A percentile compares a stretch with the other conserved stretches of the same genome.
phyloP scores from a whole-genome alignment of 2,329 filamentous ascomycete genomes.

The Nothophoma quercina region DNA sequence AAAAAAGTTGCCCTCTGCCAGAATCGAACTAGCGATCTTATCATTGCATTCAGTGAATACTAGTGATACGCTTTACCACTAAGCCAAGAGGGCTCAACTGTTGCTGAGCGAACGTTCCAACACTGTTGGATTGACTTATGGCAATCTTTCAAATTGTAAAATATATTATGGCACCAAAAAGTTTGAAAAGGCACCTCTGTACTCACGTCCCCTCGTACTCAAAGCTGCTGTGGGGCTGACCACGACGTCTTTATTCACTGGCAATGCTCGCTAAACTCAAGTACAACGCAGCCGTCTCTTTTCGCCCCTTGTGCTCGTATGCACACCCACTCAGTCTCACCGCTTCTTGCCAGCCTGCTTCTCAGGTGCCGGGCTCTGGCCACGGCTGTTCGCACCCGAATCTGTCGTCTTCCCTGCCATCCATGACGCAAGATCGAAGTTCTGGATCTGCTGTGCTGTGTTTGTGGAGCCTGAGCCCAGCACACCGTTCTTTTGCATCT shows the following conservation, averaged over 20 bases:
- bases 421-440: conserved; percentile 73
- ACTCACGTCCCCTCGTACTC: neutral
- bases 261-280: conserved; percentile 10
- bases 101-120: conserved; percentile 4
- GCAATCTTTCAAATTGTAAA: neutral
- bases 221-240: neutral
- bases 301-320: neutral
- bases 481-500: conserved; percentile 79
- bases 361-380: conserved; percentile 40
- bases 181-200: neutral
- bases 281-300: conserved; percentile 8
- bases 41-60: conserved; percentile 18
- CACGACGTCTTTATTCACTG: conserved; percentile 7
- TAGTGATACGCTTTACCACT: conserved; percentile 24
- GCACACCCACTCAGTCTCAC: conserved; percentile 5
- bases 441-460: conserved; percentile 62
- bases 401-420: conserved; percentile 64
- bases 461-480: conserved; percentile 54
- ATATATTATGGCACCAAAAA: neutral
- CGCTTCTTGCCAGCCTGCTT: conserved; percentile 31
- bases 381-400: conserved; percentile 26
- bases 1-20: conserved; percentile 18
- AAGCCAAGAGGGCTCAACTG: conserved; percentile 20
- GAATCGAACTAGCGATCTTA: conserved; percentile 24
- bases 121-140: conserved; percentile 15